Percentiles rank a stretch among this genome's conserved stretches.
Conservation (phyloP, 495 filamentous ascomycete genomes). For the Xylaria flabelliformis region DNA sequence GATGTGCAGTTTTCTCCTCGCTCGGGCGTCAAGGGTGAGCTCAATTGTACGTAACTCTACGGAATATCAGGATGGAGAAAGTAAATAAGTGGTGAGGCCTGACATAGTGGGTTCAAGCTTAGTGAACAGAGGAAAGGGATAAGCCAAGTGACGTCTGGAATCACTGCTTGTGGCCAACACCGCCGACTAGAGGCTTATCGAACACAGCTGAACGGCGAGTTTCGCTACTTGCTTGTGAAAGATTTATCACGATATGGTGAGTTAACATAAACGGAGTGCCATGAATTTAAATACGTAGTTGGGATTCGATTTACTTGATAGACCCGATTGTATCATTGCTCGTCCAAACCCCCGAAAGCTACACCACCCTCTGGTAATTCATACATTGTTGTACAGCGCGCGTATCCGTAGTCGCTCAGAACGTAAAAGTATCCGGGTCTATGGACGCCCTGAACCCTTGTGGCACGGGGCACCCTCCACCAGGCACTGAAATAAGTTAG, state of each 20-base stretch:
- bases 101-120: no score
- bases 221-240: background rate
- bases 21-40: no score
- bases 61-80: no score
- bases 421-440: background rate
- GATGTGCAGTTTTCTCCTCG: no score
- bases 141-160: no score
- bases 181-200: no score
- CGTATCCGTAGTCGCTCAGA: background rate
- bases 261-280: background rate
- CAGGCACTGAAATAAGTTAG: conserved; percentile 3
- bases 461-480: background rate
- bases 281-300: background rate
- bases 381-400: background rate
- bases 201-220: background rate
- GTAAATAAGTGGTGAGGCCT: no score
- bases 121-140: no score
- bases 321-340: background rate
- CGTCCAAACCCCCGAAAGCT: no score
- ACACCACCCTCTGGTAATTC: background rate
- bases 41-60: no score
- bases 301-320: background rate
- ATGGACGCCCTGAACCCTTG: background rate
- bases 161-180: no score
- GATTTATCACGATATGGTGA: background rate